Percentiles rank a stretch among this genome's conserved stretches.
These are phyloP conservation scores for Candida pseudofarinosa DNA, from an alignment of 805 yeast genomes.

Conservation along the genomic window DNA sequence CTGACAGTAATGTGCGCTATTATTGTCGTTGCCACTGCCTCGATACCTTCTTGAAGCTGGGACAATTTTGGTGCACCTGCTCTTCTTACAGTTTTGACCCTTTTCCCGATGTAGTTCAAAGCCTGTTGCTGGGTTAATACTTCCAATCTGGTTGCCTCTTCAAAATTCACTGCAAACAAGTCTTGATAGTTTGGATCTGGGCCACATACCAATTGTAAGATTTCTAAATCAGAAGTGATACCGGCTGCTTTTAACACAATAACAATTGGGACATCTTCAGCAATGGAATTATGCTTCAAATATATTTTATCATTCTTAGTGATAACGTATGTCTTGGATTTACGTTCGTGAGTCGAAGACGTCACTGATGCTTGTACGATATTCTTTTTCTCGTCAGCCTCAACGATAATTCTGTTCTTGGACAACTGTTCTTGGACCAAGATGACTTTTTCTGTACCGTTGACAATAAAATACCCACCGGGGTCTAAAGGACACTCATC, in stretches of 20 bases:
- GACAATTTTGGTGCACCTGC: constrained; percentile 76
- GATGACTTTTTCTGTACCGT: constrained; percentile 97
- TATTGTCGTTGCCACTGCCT: constrained; percentile 91
- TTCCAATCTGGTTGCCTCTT: constrained; percentile 83
- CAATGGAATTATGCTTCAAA: constrained; percentile 90
- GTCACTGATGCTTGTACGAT: constrained; percentile 97
- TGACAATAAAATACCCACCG: constrained; percentile 96
- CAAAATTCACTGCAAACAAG: constrained; percentile 86
- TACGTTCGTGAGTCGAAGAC: constrained; percentile 96
- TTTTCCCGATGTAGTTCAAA: constrained; percentile 80
- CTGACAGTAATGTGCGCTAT: constrained; percentile 91
- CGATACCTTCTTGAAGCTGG: constrained; percentile 89
- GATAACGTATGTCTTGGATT: constrained; percentile 93
- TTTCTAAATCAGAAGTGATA: constrained; percentile 84
- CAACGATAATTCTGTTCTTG: constrained; percentile 96
- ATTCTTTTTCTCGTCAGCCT: constrained; percentile 91
- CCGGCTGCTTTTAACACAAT: constrained; percentile 94
- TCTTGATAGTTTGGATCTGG: constrained; percentile 85
- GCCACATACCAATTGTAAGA: constrained; percentile 93
- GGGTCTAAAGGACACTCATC: constrained; percentile 98
- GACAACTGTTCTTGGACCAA: constrained; percentile 95
- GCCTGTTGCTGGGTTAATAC: constrained; percentile 93
- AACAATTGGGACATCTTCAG: constrained; percentile 94
- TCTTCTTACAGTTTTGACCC: constrained; percentile 90
- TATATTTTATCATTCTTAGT: constrained; percentile 87